Evolutionary conservation across 768 basidiomycete species (phyloP).

Genomic region (Paxillus involutus): DNA sequence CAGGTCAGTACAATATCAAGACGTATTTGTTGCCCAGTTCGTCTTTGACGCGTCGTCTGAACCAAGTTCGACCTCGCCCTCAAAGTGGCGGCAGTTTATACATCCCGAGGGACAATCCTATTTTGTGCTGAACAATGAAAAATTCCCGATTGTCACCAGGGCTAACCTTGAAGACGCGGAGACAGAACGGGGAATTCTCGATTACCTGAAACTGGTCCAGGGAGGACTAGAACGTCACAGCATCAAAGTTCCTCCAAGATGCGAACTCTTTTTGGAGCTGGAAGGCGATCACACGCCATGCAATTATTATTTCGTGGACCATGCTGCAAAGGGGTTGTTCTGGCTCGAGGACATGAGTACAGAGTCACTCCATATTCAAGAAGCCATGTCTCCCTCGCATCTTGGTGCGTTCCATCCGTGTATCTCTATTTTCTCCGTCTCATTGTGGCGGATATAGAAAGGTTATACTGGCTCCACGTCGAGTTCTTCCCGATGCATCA

Average conservation of each 20-base stretch:
- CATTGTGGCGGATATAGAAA: conserved; percentile 39
- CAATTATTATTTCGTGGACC: conserved; percentile 59
- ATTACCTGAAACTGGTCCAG: too few relatives aligned
- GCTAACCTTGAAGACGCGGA: too few relatives aligned
- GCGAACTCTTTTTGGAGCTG: conserved; percentile 56
- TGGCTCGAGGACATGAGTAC: conserved; percentile 53
- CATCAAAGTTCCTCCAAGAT: conserved; percentile 34
- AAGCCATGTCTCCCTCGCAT: conserved; percentile 51
- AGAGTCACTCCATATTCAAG: conserved; percentile 41
- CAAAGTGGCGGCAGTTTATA: too few relatives aligned
- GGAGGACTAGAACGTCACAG: conserved; percentile 19
- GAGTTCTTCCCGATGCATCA: conserved; percentile 65
- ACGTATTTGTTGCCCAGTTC: too few relatives aligned
- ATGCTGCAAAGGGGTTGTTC: conserved; percentile 44
- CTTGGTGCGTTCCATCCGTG: conserved; percentile 43
- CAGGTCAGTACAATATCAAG: too few relatives aligned
- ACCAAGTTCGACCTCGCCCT: too few relatives aligned
- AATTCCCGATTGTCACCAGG: too few relatives aligned
- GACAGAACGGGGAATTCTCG: too few relatives aligned
- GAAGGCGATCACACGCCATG: conserved; percentile 38
- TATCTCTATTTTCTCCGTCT: conserved; percentile 1
- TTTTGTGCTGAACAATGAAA: too few relatives aligned
- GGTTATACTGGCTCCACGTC: conserved; percentile 61
- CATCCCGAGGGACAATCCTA: too few relatives aligned
- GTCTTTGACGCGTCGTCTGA: too few relatives aligned